phyloP scores from a whole-genome alignment of 139 green algal species.

The Chlamydomonas schloesseri region DNA sequence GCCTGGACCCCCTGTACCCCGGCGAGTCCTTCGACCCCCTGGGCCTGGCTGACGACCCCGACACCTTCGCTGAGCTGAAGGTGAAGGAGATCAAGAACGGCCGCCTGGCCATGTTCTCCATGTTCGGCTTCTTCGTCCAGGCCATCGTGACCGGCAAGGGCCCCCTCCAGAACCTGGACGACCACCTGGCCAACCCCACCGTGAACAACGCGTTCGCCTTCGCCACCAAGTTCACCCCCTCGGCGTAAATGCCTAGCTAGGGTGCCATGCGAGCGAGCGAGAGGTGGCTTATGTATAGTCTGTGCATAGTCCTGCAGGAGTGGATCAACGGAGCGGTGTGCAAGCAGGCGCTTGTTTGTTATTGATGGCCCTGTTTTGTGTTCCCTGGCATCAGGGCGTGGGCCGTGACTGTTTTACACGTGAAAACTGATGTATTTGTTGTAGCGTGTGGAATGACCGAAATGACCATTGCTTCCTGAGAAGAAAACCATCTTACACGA shows the following conservation, averaged over 20 bases:
- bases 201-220: conserved; percentile 78
- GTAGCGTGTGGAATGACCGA: no score
- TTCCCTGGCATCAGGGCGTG: no score
- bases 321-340: no score
- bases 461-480: no score
- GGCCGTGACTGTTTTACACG: no score
- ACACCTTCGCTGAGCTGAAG: conserved; percentile 85
- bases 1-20: conserved; percentile 90
- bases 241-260: conserved; percentile 28
- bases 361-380: no score
- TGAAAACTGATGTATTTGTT: no score
- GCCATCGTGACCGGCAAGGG: conserved; percentile 86
- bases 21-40: conserved; percentile 94
- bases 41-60: conserved; percentile 92
- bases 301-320: no score
- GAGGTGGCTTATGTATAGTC: no score
- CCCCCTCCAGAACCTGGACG: conserved; percentile 72
- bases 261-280: no score
- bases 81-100: conserved; percentile 81
- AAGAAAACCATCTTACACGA: background rate
- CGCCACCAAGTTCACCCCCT: conserved; percentile 75
- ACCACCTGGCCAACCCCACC: conserved; percentile 84
- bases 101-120: conserved; percentile 94
- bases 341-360: no score
- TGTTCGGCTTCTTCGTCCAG: conserved; percentile 86